These are phyloP conservation scores for Pelargonium australe DNA, from an alignment of 441 rosid species.

Conservation along the genomic window DNA sequence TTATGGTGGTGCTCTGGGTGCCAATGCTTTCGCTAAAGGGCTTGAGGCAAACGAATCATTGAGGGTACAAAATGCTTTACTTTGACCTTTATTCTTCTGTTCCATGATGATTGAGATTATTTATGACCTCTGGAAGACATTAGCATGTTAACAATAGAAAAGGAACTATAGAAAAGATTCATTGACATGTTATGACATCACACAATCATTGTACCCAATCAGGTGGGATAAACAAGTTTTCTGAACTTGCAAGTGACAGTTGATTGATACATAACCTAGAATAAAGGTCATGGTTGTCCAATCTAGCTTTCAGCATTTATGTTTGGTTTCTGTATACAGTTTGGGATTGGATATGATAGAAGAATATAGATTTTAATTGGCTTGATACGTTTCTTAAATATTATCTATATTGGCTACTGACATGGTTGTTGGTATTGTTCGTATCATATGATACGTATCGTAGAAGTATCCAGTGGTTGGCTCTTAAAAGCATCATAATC, in stretches of 20 bases:
- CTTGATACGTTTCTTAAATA: neutral
- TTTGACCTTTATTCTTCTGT: constrained; percentile 3
- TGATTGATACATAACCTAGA: neutral
- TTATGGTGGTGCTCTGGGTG: constrained; percentile 93
- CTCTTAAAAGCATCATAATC: neutral
- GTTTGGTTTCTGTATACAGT: neutral
- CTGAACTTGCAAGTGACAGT: neutral
- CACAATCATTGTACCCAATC: neutral
- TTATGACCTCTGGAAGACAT: constrained; percentile 10
- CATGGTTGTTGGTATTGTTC: no score
- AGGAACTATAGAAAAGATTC: neutral
- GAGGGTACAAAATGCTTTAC: constrained; percentile 38
- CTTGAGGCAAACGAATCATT: constrained; percentile 79
- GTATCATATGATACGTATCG: no score
- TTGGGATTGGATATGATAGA: neutral
- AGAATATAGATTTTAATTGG: neutral
- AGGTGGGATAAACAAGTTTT: neutral
- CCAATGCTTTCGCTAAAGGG: constrained; percentile 89
- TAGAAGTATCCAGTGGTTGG: neutral
- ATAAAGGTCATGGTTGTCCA: neutral
- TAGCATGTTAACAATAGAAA: neutral
- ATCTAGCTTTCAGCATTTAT: neutral
- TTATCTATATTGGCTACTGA: neutral
- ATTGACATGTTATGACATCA: neutral
- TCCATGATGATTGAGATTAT: constrained; percentile 3